Evolutionary conservation across 495 filamentous ascomycete genomes (phyloP).

Genomic region (Bacidia rubella): DNA sequence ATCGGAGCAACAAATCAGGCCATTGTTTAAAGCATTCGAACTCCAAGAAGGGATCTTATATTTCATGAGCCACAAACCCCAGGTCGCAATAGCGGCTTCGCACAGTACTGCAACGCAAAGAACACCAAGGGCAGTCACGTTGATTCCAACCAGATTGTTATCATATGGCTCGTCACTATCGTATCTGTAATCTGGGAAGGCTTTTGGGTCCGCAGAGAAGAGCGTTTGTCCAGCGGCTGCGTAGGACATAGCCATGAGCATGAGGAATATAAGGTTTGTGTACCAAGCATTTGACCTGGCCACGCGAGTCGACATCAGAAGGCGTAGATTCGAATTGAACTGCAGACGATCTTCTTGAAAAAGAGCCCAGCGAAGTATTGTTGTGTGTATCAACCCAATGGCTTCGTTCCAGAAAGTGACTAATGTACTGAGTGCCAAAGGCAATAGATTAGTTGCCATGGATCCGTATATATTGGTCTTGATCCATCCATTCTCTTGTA

Average conservation of each 20-base stretch:
- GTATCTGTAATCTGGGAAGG: neutral
- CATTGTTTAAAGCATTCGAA: constrained; percentile 20
- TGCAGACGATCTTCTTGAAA: constrained; percentile 28
- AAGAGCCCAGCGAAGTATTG: constrained; percentile 30
- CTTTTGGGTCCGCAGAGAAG: constrained; percentile 4
- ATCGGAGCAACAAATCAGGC: constrained; percentile 15
- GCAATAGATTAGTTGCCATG: no score
- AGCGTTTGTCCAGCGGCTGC: neutral
- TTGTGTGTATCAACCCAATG: constrained; percentile 28
- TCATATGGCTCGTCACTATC: neutral
- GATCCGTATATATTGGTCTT: no score
- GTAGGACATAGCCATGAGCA: neutral
- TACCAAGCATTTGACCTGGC: neutral
- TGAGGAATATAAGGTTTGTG: neutral
- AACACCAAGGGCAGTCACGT: constrained; percentile 19
- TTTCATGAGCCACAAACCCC: constrained; percentile 18
- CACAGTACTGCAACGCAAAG: constrained; percentile 24
- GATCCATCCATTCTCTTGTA: no score
- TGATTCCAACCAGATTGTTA: neutral
- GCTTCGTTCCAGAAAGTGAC: constrained; percentile 27
- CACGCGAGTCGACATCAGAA: constrained; percentile 21
- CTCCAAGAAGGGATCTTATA: constrained; percentile 19
- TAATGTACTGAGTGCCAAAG: neutral
- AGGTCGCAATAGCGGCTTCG: constrained; percentile 26
- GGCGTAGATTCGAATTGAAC: constrained; percentile 32